Conservation (phyloP, 768 basidiomycete species). For the Termitomyces sp. region DNA sequence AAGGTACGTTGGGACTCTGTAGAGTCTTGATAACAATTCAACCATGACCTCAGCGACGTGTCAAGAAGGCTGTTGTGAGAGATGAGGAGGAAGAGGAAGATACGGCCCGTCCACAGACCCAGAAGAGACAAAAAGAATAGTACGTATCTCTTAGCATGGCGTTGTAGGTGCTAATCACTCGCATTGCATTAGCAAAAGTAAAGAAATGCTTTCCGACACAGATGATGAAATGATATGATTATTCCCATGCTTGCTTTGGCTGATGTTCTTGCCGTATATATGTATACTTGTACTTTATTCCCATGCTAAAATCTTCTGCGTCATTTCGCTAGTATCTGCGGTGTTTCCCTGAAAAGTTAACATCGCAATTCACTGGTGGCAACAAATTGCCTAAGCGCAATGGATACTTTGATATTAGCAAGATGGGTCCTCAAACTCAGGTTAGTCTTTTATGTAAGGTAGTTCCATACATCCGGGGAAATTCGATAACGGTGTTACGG, state of each 20-base stretch:
- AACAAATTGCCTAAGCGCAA: not conserved
- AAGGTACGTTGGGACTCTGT: constrained; percentile 40
- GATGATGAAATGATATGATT: constrained; percentile 73
- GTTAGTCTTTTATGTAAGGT: no score
- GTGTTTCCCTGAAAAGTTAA: not conserved
- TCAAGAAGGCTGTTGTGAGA: constrained; percentile 72
- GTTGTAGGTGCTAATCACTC: constrained; percentile 5
- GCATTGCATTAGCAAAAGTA: constrained; percentile 64
- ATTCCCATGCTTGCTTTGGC: not conserved
- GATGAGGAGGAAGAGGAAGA: constrained; percentile 67
- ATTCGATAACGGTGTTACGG: not conserved
- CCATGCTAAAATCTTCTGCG: no score
- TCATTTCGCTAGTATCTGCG: not conserved
- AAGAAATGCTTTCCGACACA: constrained; percentile 81
- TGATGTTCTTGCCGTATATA: not conserved
- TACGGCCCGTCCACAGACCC: constrained; percentile 27
- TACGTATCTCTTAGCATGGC: constrained; percentile 28
- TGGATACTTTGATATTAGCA: not conserved
- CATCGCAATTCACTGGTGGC: not conserved
- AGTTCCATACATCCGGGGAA: no score
- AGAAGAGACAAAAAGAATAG: constrained; percentile 81
- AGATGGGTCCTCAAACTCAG: not conserved
- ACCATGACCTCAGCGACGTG: constrained; percentile 28
- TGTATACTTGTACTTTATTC: constrained; percentile 6
- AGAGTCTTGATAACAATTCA: constrained; percentile 10